Percentiles rank a stretch among this genome's conserved stretches.
These are phyloP conservation scores for Bocquillonia castaneifolia DNA, from an alignment of 441 rosid genomes.

Conservation along the genomic window DNA sequence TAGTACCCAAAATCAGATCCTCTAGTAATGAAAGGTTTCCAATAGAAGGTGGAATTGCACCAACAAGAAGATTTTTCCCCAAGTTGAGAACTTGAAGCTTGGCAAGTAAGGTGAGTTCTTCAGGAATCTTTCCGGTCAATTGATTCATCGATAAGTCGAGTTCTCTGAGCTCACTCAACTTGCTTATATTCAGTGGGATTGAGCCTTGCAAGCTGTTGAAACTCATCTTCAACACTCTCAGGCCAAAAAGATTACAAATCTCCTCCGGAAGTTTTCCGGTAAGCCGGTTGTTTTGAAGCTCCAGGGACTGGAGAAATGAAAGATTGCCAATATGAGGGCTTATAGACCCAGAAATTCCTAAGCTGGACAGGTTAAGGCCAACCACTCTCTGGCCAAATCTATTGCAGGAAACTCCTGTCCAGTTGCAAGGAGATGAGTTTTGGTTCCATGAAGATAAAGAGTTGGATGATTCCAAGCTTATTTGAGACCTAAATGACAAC, in stretches of 20 bases:
- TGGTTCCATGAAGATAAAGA: conserved; percentile 39
- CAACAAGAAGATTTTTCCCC: conserved; percentile 35
- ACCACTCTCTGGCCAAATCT: conserved; percentile 26
- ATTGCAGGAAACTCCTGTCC: conserved; percentile 48
- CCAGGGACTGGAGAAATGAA: conserved; percentile 38
- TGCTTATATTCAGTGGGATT: conserved; percentile 36
- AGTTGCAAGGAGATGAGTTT: conserved; percentile 40
- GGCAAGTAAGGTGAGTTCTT: conserved; percentile 28
- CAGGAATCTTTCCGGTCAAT: conserved; percentile 38
- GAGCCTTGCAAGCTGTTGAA: conserved; percentile 34
- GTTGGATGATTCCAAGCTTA: conserved; percentile 15
- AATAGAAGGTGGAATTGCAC: conserved; percentile 39
- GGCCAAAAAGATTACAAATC: conserved; percentile 35
- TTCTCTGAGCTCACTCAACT: conserved; percentile 23
- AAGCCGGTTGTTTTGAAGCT: conserved; percentile 43
- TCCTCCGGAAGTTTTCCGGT: conserved; percentile 36
- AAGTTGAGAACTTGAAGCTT: conserved; percentile 37
- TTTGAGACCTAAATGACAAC: conserved; percentile 38
- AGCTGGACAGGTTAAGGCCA: conserved; percentile 21
- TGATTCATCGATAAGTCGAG: conserved; percentile 40
- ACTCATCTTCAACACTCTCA: conserved; percentile 41
- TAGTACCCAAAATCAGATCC: conserved; percentile 33
- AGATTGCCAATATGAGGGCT: conserved; percentile 45
- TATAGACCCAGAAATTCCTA: conserved; percentile 34
- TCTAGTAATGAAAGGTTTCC: conserved; percentile 40